These are phyloP conservation scores for Saitozyma sp. DNA, from an alignment of 768 basidiomycete species.

Conservation along the genomic window DNA sequence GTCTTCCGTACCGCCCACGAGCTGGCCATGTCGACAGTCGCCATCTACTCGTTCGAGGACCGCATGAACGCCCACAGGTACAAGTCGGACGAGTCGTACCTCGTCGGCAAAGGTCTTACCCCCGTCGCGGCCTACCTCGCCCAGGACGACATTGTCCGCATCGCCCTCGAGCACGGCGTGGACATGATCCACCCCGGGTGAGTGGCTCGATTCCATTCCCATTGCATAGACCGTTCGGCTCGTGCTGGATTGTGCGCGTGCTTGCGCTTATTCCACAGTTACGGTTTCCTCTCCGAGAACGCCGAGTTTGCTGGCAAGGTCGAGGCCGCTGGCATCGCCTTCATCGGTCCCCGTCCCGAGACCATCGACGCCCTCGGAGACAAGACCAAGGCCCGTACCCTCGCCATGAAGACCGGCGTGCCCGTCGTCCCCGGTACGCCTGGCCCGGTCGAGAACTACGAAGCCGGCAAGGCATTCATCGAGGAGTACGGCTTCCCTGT, in stretches of 20 bases:
- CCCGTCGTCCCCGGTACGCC: slow-evolving; percentile 98
- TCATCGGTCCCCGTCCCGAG: slow-evolving; percentile 91
- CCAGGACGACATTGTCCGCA: slow-evolving; percentile 93
- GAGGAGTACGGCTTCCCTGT: slow-evolving; percentile 97
- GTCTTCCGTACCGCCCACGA: slow-evolving; percentile 98
- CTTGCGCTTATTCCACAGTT: slow-evolving; percentile 58
- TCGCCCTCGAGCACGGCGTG: slow-evolving; percentile 96
- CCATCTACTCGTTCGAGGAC: slow-evolving; percentile 97
- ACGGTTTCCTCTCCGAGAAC: slow-evolving; percentile 97
- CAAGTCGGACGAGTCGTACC: slow-evolving; percentile 98
- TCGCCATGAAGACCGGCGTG: slow-evolving; percentile 78
- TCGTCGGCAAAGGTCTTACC: slow-evolving; percentile 92
- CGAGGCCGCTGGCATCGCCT: slow-evolving; percentile 94
- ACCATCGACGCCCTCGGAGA: slow-evolving; percentile 97
- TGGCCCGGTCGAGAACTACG: slow-evolving; percentile 79
- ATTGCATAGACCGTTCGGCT: not conserved
- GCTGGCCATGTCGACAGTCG: slow-evolving; percentile 97
- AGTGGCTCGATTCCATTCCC: slow-evolving; percentile 28
- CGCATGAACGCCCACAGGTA: slow-evolving; percentile 95
- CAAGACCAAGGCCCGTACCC: slow-evolving; percentile 93
- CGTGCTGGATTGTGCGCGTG: slow-evolving; percentile 1
- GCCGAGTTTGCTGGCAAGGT: slow-evolving; percentile 96
- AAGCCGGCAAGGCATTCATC: slow-evolving; percentile 82
- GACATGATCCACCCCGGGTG: slow-evolving; percentile 99
- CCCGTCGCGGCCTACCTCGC: slow-evolving; percentile 97